phyloP scores from a whole-genome alignment of 2,329 filamentous ascomycete species.

The Cyanodermella asteris region DNA sequence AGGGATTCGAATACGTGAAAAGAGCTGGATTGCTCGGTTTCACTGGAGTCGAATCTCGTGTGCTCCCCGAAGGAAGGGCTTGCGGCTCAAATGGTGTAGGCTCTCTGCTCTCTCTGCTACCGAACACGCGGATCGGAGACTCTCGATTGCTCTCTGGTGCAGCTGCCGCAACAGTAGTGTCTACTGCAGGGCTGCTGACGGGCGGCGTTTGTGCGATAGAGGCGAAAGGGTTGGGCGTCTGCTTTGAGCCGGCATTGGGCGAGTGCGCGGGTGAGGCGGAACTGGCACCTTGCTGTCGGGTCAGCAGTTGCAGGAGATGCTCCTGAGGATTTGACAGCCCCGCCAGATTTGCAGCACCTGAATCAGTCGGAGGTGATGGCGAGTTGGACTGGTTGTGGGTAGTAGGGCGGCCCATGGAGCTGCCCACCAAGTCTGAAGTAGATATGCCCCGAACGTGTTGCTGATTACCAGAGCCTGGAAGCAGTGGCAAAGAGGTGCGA shows the following conservation, averaged over 20 bases:
- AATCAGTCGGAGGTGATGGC: neutral
- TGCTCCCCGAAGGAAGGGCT: constrained; percentile 13
- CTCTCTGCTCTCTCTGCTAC: constrained; percentile 10
- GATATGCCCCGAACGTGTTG: constrained; percentile 22
- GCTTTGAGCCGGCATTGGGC: constrained; percentile 13
- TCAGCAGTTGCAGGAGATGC: constrained; percentile 67
- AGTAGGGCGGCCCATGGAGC: constrained; percentile 27
- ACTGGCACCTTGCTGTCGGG: constrained; percentile 36
- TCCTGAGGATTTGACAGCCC: constrained; percentile 49
- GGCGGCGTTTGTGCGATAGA: constrained; percentile 22
- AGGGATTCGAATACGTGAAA: constrained; percentile 53
- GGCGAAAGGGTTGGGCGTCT: constrained; percentile 20
- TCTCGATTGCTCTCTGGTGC: constrained; percentile 12
- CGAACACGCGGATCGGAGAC: constrained; percentile 14
- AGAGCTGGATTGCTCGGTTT: constrained; percentile 24
- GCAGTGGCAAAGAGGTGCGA: constrained; percentile 13
- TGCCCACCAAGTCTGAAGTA: constrained; percentile 34
- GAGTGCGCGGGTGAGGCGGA: constrained; percentile 9
- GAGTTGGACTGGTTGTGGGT: constrained; percentile 4
- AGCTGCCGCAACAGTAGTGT: constrained; percentile 11
- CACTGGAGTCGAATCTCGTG: constrained; percentile 14
- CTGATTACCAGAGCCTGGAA: constrained; percentile 9
- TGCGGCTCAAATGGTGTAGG: constrained; percentile 17
- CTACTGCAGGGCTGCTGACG: constrained; percentile 16
- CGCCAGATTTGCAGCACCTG: neutral